phyloP scores from a whole-genome alignment of 78 protist species.

The Anaeramoeba flamelloides region DNA sequence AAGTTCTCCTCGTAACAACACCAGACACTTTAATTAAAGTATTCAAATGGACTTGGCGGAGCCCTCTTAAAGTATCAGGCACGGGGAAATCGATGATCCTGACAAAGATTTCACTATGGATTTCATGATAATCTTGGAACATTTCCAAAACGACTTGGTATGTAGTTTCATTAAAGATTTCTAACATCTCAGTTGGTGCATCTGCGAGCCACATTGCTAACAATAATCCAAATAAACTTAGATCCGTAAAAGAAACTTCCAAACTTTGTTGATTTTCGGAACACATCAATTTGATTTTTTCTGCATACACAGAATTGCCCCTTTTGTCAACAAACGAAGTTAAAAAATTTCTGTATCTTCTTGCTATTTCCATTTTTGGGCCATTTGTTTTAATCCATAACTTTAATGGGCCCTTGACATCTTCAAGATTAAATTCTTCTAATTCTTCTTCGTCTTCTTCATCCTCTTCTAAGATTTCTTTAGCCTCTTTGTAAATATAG shows the following conservation, averaged over 20 bases:
- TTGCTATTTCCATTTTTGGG: conserved; percentile 26
- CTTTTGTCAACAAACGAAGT: neutral
- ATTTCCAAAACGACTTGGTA: neutral
- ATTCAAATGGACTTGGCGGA: conserved; percentile 68
- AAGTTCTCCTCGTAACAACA: conserved; percentile 85
- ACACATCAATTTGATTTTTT: too few relatives aligned
- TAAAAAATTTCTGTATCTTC: conserved; percentile 17
- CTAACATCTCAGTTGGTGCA: neutral
- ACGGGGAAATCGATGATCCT: conserved; percentile 74
- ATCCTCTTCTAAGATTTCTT: neutral
- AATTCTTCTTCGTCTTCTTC: neutral
- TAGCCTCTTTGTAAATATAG: neutral
- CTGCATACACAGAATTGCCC: neutral
- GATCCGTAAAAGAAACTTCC: conserved; percentile 36
- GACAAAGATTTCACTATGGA: conserved; percentile 44
- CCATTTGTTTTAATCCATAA: conserved; percentile 31
- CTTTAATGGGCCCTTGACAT: conserved; percentile 30
- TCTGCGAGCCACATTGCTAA: neutral
- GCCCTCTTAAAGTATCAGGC: conserved; percentile 65
- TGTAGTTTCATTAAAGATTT: conserved; percentile 1
- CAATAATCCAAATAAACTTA: neutral
- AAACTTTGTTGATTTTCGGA: conserved; percentile 25
- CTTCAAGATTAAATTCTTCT: conserved; percentile 27
- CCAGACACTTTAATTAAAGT: conserved; percentile 66
- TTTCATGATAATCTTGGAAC: neutral